Evolutionary conservation across 176 grass and related monocot species (phyloP), one percentile per base, ranked within the genome.

Genomic region (Zizania latifolia): DNA sequence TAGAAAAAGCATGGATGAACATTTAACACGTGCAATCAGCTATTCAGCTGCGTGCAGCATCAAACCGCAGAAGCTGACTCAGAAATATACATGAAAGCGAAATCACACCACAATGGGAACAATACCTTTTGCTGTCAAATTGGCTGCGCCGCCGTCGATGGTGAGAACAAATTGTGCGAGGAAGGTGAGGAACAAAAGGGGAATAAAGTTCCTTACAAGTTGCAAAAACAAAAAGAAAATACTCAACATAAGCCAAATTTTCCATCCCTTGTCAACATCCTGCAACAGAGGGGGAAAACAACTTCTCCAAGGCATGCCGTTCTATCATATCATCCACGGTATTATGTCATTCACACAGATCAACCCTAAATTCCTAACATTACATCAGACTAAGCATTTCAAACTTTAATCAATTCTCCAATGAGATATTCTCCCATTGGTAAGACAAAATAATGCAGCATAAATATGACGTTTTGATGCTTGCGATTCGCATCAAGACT

Each of bases 41-140:
- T 13, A 46, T 19, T 10, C 73, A 45, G n/a, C 19, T 13, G 62
- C 33, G 12, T 15, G 34, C 34, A 66, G n/a, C 2, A 27, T 67
- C 64, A 67, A 71, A 72, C 68, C 57, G 30, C 38, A 71, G 35
- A 39, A 63, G 68, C 57, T 72, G 68, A 53, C 33, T 39, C 68
- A 10, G 22, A 80, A 62, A 81, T 43, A 27, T 81, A 15, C 68
- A 54, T 23, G 68, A 81, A 81, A 72, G 58, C 68, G 43, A 81
- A 63, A 30, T 8, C 30, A 51, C 67, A 65, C 43, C 67, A 53
- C 38, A n/a, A 22, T 41, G 51, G 57, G 68, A 63, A 63, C 78
- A 36, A 16, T 43, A 10, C 19, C 14, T 37, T 81, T 71, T 53
- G 23, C 30, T 35, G 19, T 37, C 54, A 61, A 62, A 35, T 68